Evolutionary conservation across 768 basidiomycete genomes (phyloP), one percentile per base, ranked within the genome.

Genomic region (Leccinum variicolor): DNA sequence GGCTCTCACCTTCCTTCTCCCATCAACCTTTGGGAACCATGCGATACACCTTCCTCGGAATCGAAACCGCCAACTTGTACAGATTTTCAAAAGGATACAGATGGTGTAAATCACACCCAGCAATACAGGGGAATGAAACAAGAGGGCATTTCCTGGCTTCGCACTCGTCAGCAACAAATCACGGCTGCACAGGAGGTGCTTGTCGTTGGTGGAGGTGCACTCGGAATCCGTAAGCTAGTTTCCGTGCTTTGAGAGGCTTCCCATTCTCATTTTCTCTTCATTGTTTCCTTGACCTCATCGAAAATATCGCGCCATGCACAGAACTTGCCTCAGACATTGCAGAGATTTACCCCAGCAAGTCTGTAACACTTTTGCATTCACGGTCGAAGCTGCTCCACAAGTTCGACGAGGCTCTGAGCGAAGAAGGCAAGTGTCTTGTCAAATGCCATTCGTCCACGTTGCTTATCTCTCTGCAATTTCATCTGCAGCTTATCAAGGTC

Each of bases 171-270:
- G 63, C 66, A 67, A 31, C 68, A 73, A 4, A 75, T 90, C 50
- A 71, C 78, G 53, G 69, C 66, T 3, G 77, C 84, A 0, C 71
- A 68, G 1, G 81, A 77, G 43, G 76, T 90, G 4, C 77, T 89
- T 7, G 78, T 90, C 14, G 79, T 89, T 3, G 89, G 89, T 2
- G 88, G 86, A 11, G 89, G 89, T 1, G 85, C 89, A 1, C 78
- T 90, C 9, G 89, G 88, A 3, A 82, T 90, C 26, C 85, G 86
- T 87, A 66, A 62, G 84, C 77, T 26, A 25, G 21, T 28, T 43
- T 43, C 29, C 2, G 4, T 39, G 6, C 15, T 23, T 28, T 34
- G 2, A 39, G 17, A n/a, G 19, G 1, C 34, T 45, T 43, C 25
- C 31, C 3, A 9, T 25, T 56, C 21, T 56, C 43, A 26, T 29